These are phyloP conservation scores for Rhizopus stolonifer DNA, from an alignment of 371 early-diverging fungal genomes.

Conservation along the genomic window DNA sequence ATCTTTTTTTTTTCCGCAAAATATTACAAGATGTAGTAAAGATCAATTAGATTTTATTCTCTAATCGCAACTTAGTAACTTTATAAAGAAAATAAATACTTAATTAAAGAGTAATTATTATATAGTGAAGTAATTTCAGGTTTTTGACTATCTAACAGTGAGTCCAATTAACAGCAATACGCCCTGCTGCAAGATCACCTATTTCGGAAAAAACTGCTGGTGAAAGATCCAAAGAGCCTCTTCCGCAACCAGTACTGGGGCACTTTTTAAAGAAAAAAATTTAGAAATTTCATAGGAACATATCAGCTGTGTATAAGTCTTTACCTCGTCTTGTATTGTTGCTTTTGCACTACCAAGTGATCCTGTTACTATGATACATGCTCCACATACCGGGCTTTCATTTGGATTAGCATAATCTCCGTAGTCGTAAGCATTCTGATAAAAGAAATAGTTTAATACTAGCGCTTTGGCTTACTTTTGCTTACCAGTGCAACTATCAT, in stretches of 20 bases:
- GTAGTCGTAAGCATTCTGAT: conserved; percentile 44
- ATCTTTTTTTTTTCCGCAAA: too few species aligned
- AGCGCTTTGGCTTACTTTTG: background rate
- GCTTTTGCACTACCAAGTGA: conserved; percentile 38
- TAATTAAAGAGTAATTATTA: too few species aligned
- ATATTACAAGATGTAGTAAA: too few species aligned
- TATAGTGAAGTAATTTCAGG: too few species aligned
- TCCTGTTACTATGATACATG: conserved; percentile 41
- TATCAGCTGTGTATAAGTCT: background rate
- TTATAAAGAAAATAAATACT: too few species aligned
- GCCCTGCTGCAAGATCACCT: conserved; percentile 32
- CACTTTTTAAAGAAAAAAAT: too few species aligned
- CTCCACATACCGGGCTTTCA: conserved; percentile 45
- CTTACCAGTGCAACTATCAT: conserved; percentile 43
- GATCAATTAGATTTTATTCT: too few species aligned
- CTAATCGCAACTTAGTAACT: too few species aligned
- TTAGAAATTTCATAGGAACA: conserved; percentile 2
- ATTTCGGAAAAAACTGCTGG: conserved; percentile 42
- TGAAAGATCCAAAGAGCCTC: conserved; percentile 45
- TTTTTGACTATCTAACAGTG: conserved; percentile 30
- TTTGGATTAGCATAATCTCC: conserved; percentile 41
- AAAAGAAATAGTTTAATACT: background rate
- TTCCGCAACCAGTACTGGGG: conserved; percentile 36
- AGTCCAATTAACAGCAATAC: conserved; percentile 45
- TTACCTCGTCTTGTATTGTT: conserved; percentile 47